Conservation (phyloP, 2,329 filamentous ascomycete species). For the Massarina eburnea region DNA sequence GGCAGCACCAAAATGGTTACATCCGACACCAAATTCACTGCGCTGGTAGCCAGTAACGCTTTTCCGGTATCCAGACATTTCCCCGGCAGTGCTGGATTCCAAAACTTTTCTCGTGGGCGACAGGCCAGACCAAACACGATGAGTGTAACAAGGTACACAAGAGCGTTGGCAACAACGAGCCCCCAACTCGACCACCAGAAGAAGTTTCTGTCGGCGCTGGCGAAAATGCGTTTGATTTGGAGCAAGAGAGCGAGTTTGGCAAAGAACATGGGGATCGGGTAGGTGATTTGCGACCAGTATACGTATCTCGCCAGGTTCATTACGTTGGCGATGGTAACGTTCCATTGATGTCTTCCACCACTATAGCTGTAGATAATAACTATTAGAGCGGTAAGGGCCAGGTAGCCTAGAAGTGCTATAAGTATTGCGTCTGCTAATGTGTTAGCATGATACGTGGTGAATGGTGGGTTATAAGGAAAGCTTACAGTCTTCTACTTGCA, state of each 20-base stretch:
- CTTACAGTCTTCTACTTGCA: slow-evolving; percentile 4
- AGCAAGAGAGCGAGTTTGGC: slow-evolving; percentile 17
- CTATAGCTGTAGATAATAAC: slow-evolving; percentile 5
- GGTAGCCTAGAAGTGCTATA: slow-evolving; percentile 1
- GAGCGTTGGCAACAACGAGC: slow-evolving; percentile 18
- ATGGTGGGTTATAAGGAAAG: no score
- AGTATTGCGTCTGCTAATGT: slow-evolving; percentile 1
- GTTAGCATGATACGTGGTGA: neutral
- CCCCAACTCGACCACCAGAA: slow-evolving; percentile 18
- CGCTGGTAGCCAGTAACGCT: slow-evolving; percentile 10
- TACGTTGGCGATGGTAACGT: slow-evolving; percentile 10
- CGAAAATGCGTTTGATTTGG: slow-evolving; percentile 17
- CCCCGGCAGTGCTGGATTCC: slow-evolving; percentile 14
- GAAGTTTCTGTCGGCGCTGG: slow-evolving; percentile 3
- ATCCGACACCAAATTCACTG: slow-evolving; percentile 18
- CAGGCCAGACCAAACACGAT: slow-evolving; percentile 18
- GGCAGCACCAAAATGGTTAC: slow-evolving; percentile 22
- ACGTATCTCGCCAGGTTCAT: slow-evolving; percentile 4
- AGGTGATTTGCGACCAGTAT: slow-evolving; percentile 15
- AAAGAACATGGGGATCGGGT: slow-evolving; percentile 14
- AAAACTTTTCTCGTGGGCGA: slow-evolving; percentile 19
- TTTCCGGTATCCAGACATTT: slow-evolving; percentile 17
- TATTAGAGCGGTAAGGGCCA: slow-evolving; percentile 7
- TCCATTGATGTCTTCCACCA: slow-evolving; percentile 13
- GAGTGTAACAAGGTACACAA: slow-evolving; percentile 7